Conservation (phyloP, 345 rosid genomes). For the Adansonia digitata region DNA sequence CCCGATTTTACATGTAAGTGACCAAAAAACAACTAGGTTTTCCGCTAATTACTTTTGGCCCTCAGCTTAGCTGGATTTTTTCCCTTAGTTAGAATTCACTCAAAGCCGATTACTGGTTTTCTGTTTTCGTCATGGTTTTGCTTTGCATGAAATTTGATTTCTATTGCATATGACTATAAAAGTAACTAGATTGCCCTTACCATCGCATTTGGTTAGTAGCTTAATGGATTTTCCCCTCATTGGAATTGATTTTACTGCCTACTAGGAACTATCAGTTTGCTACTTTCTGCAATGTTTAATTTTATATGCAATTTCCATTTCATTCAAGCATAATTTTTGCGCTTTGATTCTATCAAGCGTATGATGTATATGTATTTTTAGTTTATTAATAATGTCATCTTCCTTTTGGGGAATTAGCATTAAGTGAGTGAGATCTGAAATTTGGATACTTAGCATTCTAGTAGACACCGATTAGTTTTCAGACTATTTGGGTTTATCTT, state of each 20-base stretch:
- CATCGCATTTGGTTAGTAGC: background rate
- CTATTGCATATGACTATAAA: background rate
- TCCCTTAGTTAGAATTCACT: background rate
- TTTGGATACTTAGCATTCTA: background rate
- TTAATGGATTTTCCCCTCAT: background rate
- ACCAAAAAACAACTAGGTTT: background rate
- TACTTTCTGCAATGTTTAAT: background rate
- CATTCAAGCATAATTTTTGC: background rate
- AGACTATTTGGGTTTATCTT: background rate
- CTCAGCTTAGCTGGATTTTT: background rate
- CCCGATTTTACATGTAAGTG: background rate
- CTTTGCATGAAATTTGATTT: background rate
- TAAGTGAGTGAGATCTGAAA: background rate
- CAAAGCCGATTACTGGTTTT: background rate
- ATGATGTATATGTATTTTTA: background rate
- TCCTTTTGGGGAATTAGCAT: background rate
- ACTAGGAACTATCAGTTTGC: background rate
- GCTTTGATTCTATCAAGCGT: background rate
- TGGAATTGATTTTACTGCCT: background rate
- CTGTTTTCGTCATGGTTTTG: background rate
- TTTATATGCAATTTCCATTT: slow-evolving; percentile 2
- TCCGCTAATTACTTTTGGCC: background rate
- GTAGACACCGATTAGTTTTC: background rate
- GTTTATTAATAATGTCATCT: background rate
- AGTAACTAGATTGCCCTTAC: background rate